Evolutionary conservation across 352 stramenopile genomes (phyloP).

Genomic region (Globisporangium lucens): DNA sequence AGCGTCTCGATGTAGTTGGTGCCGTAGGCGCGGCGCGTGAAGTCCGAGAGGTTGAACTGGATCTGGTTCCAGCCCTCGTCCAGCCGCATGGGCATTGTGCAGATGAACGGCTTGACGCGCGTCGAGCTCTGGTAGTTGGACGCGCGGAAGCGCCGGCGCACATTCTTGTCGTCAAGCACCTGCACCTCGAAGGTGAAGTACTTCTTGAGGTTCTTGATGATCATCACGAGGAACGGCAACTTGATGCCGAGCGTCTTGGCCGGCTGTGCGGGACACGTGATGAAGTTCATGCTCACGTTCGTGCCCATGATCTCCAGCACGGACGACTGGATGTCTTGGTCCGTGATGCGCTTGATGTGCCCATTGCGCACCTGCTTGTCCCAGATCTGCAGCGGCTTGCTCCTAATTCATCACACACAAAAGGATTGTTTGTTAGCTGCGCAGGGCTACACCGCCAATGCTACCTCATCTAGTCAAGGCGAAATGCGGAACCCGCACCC

Average conservation of each 20-base stretch:
- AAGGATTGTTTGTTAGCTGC: too few relatives aligned
- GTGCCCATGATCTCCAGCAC: slow-evolving; percentile 98
- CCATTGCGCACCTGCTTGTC: slow-evolving; percentile 97
- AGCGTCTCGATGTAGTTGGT: slow-evolving; percentile 98
- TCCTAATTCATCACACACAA: slow-evolving; percentile 30
- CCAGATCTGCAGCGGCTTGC: slow-evolving; percentile 98
- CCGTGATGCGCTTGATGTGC: slow-evolving; percentile 98
- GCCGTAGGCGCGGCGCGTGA: slow-evolving; percentile 95
- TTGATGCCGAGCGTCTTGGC: slow-evolving; percentile 97
- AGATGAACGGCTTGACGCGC: slow-evolving; percentile 98
- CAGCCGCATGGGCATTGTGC: slow-evolving; percentile 97
- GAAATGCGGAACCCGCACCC: slow-evolving; percentile 40
- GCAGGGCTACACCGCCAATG: not conserved
- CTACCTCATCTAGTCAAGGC: not conserved
- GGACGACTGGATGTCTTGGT: slow-evolving; percentile 97
- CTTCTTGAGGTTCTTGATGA: slow-evolving; percentile 99
- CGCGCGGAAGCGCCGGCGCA: slow-evolving; percentile 93
- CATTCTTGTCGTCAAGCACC: slow-evolving; percentile 98
- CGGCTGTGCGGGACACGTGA: slow-evolving; percentile 93
- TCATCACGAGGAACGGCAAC: slow-evolving; percentile 98
- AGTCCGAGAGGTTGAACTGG: slow-evolving; percentile 98
- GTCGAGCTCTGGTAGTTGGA: slow-evolving; percentile 98
- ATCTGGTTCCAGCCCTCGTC: slow-evolving; percentile 99
- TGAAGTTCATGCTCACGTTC: slow-evolving; percentile 98
- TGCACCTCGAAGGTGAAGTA: slow-evolving; percentile 99